Evolutionary conservation across 2,329 filamentous ascomycete genomes (phyloP), one percentile per base, ranked within the genome.

Genomic region (Thermoascus crustaceus): DNA sequence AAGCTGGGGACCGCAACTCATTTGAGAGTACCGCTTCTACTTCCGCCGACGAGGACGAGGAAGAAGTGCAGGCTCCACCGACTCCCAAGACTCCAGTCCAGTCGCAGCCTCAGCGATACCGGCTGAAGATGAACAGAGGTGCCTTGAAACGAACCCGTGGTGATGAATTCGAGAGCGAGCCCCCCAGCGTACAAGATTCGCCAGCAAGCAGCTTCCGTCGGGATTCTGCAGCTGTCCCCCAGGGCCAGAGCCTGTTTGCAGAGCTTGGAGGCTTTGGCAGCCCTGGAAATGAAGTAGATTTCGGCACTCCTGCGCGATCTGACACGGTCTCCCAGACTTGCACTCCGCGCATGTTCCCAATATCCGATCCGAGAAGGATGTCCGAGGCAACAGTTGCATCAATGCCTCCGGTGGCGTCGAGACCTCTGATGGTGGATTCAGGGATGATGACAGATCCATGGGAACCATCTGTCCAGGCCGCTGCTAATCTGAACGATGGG

Each of bases 1-100:
- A 74, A 43, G 51, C 65, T 34, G 69, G 70, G 38, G 74, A 76
- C 48, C 73, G 80, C 13, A 67, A 72, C 40, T 89, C 86, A 0
- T 85, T 83, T 61, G 72, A 85, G 51, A 95, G 87, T 62, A 94
- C 87, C 7, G 87, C 87, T 3, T 95, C 88, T 1, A 89, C 83
- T 1, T 93, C 86, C 18, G 81, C 73, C 3, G 86, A 75, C 42
- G 86, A 94, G 34, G 78, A 81, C 37, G 74, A 78, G 35, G 76
- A 78, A 39, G 70, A 76, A 10, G 60, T 76, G 17, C 76, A 71
- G 52, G n/a, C n/a, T n/a, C n/a, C n/a, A n/a, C n/a, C n/a, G n/a
- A n/a, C n/a, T n/a, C 87, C 81, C 6, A 76, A 70, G 53, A 91
- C 80, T 9, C 84, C 71, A 39, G 66, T 76, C 19, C 73, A 78